Conservation (phyloP, 2,329 filamentous ascomycete genomes). For the Colletotrichum viniferum region DNA sequence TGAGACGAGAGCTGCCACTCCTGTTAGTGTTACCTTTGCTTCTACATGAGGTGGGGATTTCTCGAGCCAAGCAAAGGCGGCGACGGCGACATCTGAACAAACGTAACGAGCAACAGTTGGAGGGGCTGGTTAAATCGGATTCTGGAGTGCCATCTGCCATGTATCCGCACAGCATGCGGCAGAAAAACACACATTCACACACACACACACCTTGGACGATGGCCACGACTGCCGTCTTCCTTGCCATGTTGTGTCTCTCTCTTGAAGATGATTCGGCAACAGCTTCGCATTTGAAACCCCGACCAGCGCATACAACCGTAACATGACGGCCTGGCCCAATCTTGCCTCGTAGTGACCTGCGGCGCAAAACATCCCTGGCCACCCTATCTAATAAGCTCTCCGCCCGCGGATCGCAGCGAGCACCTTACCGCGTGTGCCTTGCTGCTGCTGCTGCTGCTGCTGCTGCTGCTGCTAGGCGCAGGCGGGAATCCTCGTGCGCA, state of each 20-base stretch:
- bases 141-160: background rate
- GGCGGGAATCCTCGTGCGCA: constrained; percentile 1
- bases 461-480: background rate
- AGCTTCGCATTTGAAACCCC: constrained; percentile 13
- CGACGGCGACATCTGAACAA: background rate
- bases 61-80: background rate
- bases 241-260: background rate
- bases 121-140: background rate
- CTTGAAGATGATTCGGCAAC: constrained; percentile 12
- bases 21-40: background rate
- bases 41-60: background rate
- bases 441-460: background rate
- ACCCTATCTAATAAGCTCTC: background rate
- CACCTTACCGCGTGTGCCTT: background rate
- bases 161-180: background rate
- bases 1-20: background rate
- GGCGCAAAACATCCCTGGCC: background rate
- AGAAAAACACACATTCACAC: background rate
- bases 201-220: background rate
- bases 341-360: background rate
- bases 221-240: background rate
- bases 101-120: background rate
- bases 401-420: constrained; percentile 2
- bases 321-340: constrained; percentile 11
- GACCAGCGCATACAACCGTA: constrained; percentile 18